A percentile compares a stretch with the other conserved stretches of the same genome.
Evolutionary conservation across 257 asterid genomes (phyloP).

Genomic region (Solanum peruvianum): DNA sequence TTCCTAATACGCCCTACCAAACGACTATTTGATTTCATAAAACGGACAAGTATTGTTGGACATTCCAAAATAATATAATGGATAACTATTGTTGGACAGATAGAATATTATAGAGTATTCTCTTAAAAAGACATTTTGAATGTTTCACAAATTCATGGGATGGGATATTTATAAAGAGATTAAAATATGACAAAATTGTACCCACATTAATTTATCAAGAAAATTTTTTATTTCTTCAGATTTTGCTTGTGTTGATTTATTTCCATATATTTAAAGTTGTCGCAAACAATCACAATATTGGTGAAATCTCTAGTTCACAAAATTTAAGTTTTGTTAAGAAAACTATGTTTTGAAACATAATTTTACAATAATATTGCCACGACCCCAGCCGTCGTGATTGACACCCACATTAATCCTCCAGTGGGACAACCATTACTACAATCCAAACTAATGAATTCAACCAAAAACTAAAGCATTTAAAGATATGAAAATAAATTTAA

Average conservation of each 20-base stretch:
- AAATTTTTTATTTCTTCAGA: too few species aligned
- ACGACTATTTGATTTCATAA: neutral
- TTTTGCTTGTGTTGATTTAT: neutral
- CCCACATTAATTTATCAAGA: too few species aligned
- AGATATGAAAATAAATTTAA: too few species aligned
- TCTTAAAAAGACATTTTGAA: neutral
- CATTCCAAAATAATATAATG: too few species aligned
- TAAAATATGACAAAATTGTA: neutral
- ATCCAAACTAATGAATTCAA: too few species aligned
- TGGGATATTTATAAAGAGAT: neutral
- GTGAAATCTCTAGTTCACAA: neutral
- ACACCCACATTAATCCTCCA: too few species aligned
- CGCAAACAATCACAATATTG: neutral
- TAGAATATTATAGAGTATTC: neutral
- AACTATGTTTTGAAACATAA: neutral
- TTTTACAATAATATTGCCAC: too few species aligned
- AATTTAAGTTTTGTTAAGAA: neutral
- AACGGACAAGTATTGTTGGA: neutral
- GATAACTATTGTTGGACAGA: neutral
- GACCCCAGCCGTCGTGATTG: too few species aligned
- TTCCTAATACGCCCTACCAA: too few species aligned
- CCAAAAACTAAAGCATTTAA: too few species aligned
- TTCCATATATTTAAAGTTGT: neutral
- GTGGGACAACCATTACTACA: too few species aligned
- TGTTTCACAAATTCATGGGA: neutral